Base-by-base conservation (phyloP, 495 filamentous ascomycete genomes). In the Rhypophila decipiens region DNA sequence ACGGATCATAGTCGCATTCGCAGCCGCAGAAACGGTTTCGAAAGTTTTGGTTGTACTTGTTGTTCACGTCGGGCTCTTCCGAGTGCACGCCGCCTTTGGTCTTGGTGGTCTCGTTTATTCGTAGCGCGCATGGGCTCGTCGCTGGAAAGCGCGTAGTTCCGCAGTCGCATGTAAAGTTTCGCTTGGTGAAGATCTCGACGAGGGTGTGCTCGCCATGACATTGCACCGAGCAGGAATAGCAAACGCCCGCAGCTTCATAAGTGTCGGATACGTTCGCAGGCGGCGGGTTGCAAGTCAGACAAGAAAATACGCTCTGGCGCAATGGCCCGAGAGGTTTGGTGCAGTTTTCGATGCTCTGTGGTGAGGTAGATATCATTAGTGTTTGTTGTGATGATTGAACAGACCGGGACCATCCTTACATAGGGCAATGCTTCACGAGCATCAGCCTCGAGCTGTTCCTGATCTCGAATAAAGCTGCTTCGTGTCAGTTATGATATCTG, bases 131-230 rank as follows among this genome's bases (percentile, higher is more conserved):
- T 22, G 83, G 83, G 50, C 71, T 78, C 0, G 79, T 74, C 0
- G 76, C 58, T 1, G 85, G 80, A 24, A 96, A 65, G 24, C 90
- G 82, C 24, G 85, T 86, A 0, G 90, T 96, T 11, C 94, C 94
- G 59, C 94, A 99, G 62, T 99, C 94, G 68, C 94, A 99, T 22
- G 87, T 87, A 60, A 97, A 95, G 63, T 95, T 83, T 51, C 94
- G 82, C 70, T 95, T 96, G 63, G 77, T 81, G 75, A 99, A 99
- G 15, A 99, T 86, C 68, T 99, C 94, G 22, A 96, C 94, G 19
- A 99, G 76, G 3, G 79, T 85, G 58, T 97, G 94, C 60, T 96
- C 90, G 44, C 93, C 90, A 55, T 99, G 93, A 63, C 93, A 99
- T 53, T 88, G 82, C 29, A 99, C 93, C 15, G 88, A 95, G 72